Base-by-base conservation (phyloP, 371 early-diverging fungal genomes). In the Circinella minor region DNA sequence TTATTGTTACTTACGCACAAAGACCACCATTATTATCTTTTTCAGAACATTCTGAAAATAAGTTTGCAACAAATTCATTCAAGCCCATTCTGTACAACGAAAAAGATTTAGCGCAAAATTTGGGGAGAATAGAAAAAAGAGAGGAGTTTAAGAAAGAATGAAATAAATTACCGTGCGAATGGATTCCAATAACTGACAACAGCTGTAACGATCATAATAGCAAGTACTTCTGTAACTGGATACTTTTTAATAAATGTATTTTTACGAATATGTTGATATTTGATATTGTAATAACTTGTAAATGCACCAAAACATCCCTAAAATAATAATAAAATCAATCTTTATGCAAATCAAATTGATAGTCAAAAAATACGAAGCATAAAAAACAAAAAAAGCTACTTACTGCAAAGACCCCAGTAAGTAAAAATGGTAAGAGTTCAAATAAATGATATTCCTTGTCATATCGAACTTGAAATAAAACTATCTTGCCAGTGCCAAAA, bases 381-480 rank as follows among this genome's bases (percentile, higher is more conserved):
- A 13, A 10, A 17, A n/a, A n/a, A n/a, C n/a, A n/a, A n/a, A 38
- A 46, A 54, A 61, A 34, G 4, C 11, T 11, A 74, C 88, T 61
- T 82, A 93, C 93, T 37, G 97, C 96, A 73, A 95, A 88, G 6
- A 92, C 79, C 9, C 97, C 98, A 17, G 95, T 76, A 3, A 96
- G 36, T 10, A 91, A 75, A 74, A 95, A 95, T 46, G 91, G 90
- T n/a, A 93, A 64, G 34, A 95, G 61, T 79, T 98, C 98, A 75
- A 96, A 96, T 49, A 90, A 77, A 66, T 93, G 93, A 90, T 96
- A 98, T 47, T 92, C 92, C 66, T 91, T 86, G 64, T 92, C 89
- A 75, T 96, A 95, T 2, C 87, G 80, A 6, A 94, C 96, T 81
- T 97, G 95, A 81, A 96, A 97, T 81, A 94, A 79, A 8, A 96